phyloP scores from a whole-genome alignment of 2,329 filamentous ascomycete species.

The Fusarium subglutinans region DNA sequence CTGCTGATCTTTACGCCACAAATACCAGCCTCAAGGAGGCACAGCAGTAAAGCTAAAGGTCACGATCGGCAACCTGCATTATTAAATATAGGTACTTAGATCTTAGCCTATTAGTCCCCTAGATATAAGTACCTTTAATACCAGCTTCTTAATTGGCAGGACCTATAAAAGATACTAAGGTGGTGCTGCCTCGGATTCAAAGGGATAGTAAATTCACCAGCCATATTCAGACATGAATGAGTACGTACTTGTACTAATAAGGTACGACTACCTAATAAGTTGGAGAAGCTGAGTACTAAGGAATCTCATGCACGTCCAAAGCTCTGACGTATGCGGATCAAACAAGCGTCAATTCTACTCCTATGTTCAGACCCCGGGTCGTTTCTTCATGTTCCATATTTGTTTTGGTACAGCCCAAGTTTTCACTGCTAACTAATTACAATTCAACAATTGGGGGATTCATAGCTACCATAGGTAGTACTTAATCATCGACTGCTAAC shows the following conservation, averaged over 20 bases:
- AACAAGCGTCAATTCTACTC: background rate
- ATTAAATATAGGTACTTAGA: no score
- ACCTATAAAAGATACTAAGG: no score
- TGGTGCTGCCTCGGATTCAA: no score
- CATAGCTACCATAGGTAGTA: background rate
- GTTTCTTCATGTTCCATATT: background rate
- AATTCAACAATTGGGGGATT: background rate
- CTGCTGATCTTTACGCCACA: no score
- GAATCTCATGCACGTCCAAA: background rate
- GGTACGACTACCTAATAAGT: background rate
- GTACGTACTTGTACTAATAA: background rate
- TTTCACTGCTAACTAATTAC: background rate
- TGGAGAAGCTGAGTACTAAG: background rate
- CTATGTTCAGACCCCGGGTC: background rate
- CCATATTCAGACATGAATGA: background rate
- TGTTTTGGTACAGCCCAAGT: background rate
- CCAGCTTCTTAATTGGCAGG: no score
- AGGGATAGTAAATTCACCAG: background rate
- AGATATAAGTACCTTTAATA: no score
- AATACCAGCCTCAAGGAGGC: no score
- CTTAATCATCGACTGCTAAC: background rate
- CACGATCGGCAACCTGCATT: no score
- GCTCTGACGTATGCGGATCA: background rate
- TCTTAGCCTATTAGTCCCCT: no score
- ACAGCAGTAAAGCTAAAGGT: no score